Percentiles rank a stretch among this genome's conserved stretches.
Evolutionary conservation across 768 basidiomycete genomes (phyloP).

Genomic region (Mycena metata): DNA sequence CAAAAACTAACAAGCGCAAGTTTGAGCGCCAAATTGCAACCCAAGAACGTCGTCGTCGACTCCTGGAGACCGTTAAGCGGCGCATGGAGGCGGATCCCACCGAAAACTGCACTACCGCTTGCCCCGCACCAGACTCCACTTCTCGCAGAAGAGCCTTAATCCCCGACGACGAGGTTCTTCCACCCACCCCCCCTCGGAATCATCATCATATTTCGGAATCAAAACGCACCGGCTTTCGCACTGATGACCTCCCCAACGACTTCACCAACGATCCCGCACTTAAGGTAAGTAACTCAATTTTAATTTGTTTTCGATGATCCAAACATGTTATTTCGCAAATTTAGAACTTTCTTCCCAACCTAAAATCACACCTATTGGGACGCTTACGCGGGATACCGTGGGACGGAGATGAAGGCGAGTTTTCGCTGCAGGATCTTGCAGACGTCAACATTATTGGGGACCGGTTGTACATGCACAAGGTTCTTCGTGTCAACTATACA

Average conservation of each 20-base stretch:
- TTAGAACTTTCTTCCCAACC: background rate
- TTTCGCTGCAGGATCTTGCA: background rate
- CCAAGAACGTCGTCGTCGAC: conserved; percentile 8
- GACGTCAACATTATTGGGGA: conserved; percentile 13
- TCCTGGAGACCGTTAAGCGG: background rate
- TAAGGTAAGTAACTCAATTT: too few species aligned
- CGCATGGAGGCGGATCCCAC: background rate
- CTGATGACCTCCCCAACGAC: background rate
- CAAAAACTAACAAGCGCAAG: conserved; percentile 21
- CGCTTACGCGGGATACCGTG: background rate
- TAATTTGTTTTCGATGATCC: too few species aligned
- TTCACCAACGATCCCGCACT: conserved; percentile 5
- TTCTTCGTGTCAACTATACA: conserved; percentile 20
- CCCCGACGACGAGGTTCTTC: background rate
- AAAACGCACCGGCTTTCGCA: background rate
- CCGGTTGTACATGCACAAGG: conserved; percentile 7
- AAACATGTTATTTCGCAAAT: background rate
- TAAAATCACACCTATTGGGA: conserved; percentile 5
- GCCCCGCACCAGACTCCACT: background rate
- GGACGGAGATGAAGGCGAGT: conserved; percentile 5
- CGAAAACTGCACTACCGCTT: too few species aligned
- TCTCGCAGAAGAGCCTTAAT: background rate
- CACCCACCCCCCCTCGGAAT: background rate
- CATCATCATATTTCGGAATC: conserved; percentile 17
- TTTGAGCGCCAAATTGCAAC: conserved; percentile 39